These are phyloP conservation scores for Mucor mucedo DNA, from an alignment of 371 early-diverging fungal species.

Conservation along the genomic window DNA sequence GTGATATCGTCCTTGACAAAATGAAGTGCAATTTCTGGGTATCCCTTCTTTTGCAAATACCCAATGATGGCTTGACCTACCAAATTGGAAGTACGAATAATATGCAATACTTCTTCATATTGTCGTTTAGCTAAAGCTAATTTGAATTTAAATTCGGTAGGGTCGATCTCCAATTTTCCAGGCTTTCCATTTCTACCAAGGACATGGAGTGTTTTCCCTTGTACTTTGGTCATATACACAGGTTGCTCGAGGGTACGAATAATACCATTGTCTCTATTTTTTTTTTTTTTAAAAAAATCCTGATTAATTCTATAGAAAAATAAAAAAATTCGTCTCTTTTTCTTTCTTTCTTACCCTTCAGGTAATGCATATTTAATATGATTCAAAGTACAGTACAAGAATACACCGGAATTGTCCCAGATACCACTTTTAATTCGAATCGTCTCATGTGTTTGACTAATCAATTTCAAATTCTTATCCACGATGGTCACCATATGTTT, in stretches of 20 bases:
- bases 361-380: slow-evolving; percentile 98
- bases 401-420: slow-evolving; percentile 92
- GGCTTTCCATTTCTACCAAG: slow-evolving; percentile 89
- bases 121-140: slow-evolving; percentile 88
- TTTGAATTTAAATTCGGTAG: slow-evolving; percentile 98
- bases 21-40: slow-evolving; percentile 97
- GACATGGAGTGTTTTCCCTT: slow-evolving; percentile 82
- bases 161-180: slow-evolving; percentile 87
- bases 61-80: slow-evolving; percentile 98
- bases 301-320: not conserved
- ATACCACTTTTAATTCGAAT: slow-evolving; percentile 96
- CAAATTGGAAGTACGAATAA: slow-evolving; percentile 93
- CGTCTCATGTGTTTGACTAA: slow-evolving; percentile 91
- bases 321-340: too few species aligned
- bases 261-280: slow-evolving; percentile 83
- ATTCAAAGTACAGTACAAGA: slow-evolving; percentile 97
- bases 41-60: slow-evolving; percentile 97
- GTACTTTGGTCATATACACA: slow-evolving; percentile 86
- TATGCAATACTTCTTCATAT: slow-evolving; percentile 90
- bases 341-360: slow-evolving; percentile 56
- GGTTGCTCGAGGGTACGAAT: slow-evolving; percentile 96
- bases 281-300: not conserved
- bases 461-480: slow-evolving; percentile 83
- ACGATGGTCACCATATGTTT: slow-evolving; percentile 93
- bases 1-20: slow-evolving; percentile 96